These are phyloP conservation scores for Podaxis sp. DNA, from an alignment of 768 basidiomycete genomes.

Conservation along the genomic window DNA sequence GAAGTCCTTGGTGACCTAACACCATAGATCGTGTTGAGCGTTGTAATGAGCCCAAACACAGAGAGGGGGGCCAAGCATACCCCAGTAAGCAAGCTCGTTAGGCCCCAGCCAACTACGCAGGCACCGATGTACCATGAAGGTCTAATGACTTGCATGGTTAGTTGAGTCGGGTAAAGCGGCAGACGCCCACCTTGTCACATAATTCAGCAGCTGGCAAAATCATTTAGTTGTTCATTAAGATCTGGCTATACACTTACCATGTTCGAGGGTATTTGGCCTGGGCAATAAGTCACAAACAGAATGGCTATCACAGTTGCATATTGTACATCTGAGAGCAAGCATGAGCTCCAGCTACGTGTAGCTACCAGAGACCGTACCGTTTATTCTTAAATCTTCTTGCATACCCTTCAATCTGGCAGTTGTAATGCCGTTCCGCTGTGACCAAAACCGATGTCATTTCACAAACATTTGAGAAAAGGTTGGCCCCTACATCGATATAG, in stretches of 20 bases:
- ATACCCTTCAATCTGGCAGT: slow-evolving; percentile 42
- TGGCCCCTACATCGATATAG: slow-evolving; percentile 49
- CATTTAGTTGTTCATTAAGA: neutral
- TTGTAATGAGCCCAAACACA: neutral
- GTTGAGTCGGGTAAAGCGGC: neutral
- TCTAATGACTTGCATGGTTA: neutral
- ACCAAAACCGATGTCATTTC: neutral
- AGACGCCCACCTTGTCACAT: slow-evolving; percentile 36
- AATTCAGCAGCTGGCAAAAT: slow-evolving; percentile 39
- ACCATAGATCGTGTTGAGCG: no score
- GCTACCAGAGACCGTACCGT: slow-evolving; percentile 22
- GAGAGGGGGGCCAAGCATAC: neutral
- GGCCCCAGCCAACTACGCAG: neutral
- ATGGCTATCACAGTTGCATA: slow-evolving; percentile 15
- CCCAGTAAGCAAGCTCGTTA: neutral
- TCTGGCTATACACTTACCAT: slow-evolving; percentile 33
- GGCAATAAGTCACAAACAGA: slow-evolving; percentile 43
- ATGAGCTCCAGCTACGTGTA: neutral
- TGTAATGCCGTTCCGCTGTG: slow-evolving; percentile 39
- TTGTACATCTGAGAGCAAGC: slow-evolving; percentile 13
- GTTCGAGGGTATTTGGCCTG: slow-evolving; percentile 59
- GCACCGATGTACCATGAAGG: neutral
- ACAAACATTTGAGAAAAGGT: neutral
- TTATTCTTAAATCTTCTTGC: slow-evolving; percentile 37
- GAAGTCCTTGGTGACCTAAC: slow-evolving; percentile 46